A percentile compares a stretch with the other conserved stretches of the same genome.
phyloP scores from a whole-genome alignment of 2,329 filamentous ascomycete genomes.

The Trichoderma arundinaceum region DNA sequence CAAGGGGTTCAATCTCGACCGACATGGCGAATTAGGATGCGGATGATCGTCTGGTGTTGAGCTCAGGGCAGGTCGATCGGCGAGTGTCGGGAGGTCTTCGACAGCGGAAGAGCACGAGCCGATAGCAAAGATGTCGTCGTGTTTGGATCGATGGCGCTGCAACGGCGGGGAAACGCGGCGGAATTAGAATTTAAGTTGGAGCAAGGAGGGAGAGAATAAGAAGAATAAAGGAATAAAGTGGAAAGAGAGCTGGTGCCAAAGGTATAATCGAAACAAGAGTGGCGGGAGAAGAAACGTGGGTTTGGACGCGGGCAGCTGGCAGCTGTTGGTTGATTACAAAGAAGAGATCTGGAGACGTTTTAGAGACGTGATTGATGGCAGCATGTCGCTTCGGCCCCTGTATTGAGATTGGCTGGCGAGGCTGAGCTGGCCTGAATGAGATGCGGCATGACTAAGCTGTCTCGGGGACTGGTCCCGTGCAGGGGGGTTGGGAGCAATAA shows the following conservation, averaged over 20 bases:
- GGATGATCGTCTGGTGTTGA: slow-evolving; percentile 7
- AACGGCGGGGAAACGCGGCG: slow-evolving; percentile 27
- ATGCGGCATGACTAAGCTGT: slow-evolving; percentile 28
- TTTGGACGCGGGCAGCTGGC: slow-evolving; percentile 14
- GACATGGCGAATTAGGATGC: slow-evolving; percentile 69
- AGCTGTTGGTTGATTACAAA: slow-evolving; percentile 30
- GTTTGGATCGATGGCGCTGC: slow-evolving; percentile 24
- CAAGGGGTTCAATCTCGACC: slow-evolving; percentile 87
- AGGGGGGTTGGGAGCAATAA: not conserved
- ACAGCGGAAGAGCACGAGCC: not conserved
- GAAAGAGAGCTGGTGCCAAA: not conserved
- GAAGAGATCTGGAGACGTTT: slow-evolving; percentile 19
- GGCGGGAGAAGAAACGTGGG: slow-evolving; percentile 7
- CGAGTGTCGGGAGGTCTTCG: not conserved
- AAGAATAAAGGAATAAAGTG: not conserved
- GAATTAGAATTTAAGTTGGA: not conserved
- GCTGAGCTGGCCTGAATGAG: slow-evolving; percentile 28
- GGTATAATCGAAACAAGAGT: slow-evolving; percentile 8
- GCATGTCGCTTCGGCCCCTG: slow-evolving; percentile 25
- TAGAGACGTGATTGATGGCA: slow-evolving; percentile 23
- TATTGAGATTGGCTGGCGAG: slow-evolving; percentile 30
- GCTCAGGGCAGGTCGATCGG: not conserved
- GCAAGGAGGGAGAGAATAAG: not conserved
- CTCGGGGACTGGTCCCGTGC: slow-evolving; percentile 24
- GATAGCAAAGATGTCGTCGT: slow-evolving; percentile 22